Evolutionary conservation across 495 filamentous ascomycete species (phyloP).

Genomic region (Tuber microsphaerosporum): DNA sequence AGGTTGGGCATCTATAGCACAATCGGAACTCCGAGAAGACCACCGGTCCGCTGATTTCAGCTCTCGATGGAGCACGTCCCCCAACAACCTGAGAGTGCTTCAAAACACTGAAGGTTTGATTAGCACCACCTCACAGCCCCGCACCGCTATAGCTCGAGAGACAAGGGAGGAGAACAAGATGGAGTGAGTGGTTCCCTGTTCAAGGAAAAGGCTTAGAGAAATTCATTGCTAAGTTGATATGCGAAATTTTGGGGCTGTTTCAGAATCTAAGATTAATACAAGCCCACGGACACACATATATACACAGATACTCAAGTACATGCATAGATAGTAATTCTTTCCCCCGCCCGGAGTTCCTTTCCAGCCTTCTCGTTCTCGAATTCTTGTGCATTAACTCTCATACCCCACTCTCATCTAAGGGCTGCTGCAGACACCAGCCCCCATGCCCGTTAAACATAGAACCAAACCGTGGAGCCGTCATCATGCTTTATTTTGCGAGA

Average conservation of each 20-base stretch:
- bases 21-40: not conserved
- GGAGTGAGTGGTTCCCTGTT: not conserved
- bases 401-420: not conserved
- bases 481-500: not conserved
- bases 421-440: not conserved
- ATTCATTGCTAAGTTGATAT: not conserved
- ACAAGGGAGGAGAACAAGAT: not conserved
- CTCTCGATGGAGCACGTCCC: not conserved
- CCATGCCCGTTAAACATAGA: not conserved
- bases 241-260: not conserved
- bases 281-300: not conserved
- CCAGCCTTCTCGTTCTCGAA: not conserved
- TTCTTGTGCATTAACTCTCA: not conserved
- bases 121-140: not conserved
- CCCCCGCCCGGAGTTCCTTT: not conserved
- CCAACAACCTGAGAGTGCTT: not conserved
- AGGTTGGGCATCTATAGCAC: not conserved
- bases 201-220: not conserved
- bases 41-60: not conserved
- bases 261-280: not conserved
- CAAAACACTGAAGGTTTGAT: not conserved
- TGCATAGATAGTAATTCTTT: not conserved
- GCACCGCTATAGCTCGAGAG: not conserved
- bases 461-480: not conserved
- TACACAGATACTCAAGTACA: not conserved